A percentile compares a stretch with the other conserved stretches of the same genome.
Conservation (phyloP, 2,329 filamentous ascomycete genomes). For the Aspergillus ochraceus region DNA sequence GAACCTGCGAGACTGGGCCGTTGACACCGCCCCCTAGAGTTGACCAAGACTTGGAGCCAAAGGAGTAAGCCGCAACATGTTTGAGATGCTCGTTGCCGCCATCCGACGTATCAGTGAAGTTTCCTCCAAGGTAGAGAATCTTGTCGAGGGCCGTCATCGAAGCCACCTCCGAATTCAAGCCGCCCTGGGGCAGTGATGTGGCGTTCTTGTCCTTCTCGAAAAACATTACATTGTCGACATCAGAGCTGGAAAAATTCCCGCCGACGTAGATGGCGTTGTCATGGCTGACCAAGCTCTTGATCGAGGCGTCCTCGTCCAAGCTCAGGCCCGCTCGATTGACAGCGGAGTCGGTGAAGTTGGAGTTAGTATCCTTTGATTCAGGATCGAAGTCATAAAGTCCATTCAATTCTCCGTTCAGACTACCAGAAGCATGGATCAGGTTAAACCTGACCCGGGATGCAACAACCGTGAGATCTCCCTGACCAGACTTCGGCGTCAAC, state of each 20-base stretch:
- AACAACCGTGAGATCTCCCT: constrained; percentile 72
- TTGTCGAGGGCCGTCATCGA: constrained; percentile 68
- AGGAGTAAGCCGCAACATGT: constrained; percentile 76
- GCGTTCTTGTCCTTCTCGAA: constrained; percentile 63
- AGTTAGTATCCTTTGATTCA: constrained; percentile 53
- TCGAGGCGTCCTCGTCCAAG: constrained; percentile 65
- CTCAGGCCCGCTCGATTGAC: constrained; percentile 74
- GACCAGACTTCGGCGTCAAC: constrained; percentile 64
- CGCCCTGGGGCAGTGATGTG: constrained; percentile 64
- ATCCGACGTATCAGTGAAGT: constrained; percentile 73
- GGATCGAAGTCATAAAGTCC: constrained; percentile 89
- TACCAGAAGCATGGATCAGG: constrained; percentile 57
- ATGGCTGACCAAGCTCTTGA: constrained; percentile 67
- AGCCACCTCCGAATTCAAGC: constrained; percentile 77
- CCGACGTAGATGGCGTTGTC: constrained; percentile 71
- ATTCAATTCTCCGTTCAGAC: constrained; percentile 75
- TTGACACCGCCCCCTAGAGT: constrained; percentile 83
- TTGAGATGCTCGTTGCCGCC: constrained; percentile 64
- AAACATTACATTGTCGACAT: constrained; percentile 73
- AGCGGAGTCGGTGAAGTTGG: constrained; percentile 68
- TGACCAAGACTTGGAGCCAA: constrained; percentile 67
- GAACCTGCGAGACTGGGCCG: constrained; percentile 71
- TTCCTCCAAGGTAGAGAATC: constrained; percentile 76
- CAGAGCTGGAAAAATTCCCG: constrained; percentile 75
- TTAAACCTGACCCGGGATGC: constrained; percentile 83